Base-by-base conservation (phyloP, 345 rosid genomes). In the Acer saccharum region DNA sequence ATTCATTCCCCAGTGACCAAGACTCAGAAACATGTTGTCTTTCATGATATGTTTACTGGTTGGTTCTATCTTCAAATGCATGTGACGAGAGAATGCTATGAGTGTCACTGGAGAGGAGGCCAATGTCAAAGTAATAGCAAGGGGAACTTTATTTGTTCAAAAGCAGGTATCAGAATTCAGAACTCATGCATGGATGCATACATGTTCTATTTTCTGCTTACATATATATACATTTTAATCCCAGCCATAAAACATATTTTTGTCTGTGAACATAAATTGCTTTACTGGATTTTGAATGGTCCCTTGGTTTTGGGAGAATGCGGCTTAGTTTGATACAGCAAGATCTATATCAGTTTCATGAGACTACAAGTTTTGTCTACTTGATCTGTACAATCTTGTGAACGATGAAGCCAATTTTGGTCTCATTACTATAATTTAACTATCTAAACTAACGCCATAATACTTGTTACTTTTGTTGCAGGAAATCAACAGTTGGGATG, bases 1-100 rank as follows among this genome's bases (percentile, higher is more conserved):
- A 52, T 86, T 46, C 80, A 35, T 27, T 64, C 64, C 55, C 86
- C 77, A 12, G 16, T 29, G 62, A 78, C 60, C 41, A 73, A 77
- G 76, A 39, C 74, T 27, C 10, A 29, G 29, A 29, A 29, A 7
- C 1, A 3, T 27, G 18, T 64, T 4, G 3, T 29, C 8, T 64
- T 64, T 18, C 8, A 2, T 5, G 29, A 64, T 27, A 13, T 29
- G 3, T 64, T 12, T 14, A 13, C 68, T 46, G 52, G 71, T n/a
- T n/a, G n/a, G n/a, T 68, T 68, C 72, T n/a, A 11, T 10, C 16
- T 10, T 13, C 32, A 1, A 21, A 20, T 68, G 16, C 12, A 1
- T 12, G 72, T 68, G 7, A 64, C 20, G 18, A 11, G 8, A 23
- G 72, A 68, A 21, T 68, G 72, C 20, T 10, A 0, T 12, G 0